Conservation (phyloP, 768 basidiomycete species). For the Sporobolomyces roseus region DNA sequence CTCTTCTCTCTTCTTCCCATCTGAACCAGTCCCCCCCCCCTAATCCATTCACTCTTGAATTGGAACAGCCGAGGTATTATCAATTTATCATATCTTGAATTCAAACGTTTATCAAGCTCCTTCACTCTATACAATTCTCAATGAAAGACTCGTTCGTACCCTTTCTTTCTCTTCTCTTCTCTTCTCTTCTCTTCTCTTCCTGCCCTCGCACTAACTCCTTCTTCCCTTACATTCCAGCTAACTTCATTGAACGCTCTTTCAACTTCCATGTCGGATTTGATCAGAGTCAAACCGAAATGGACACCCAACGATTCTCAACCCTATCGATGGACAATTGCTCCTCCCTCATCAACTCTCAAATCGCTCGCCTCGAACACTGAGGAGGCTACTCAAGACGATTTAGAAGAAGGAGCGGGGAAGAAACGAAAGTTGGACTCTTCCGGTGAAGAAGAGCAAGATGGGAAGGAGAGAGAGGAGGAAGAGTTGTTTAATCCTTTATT, state of each 20-base stretch:
- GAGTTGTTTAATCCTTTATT: slow-evolving; percentile 54
- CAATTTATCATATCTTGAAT: slow-evolving; percentile 82
- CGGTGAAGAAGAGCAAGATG: slow-evolving; percentile 23
- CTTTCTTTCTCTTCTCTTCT: too few species aligned
- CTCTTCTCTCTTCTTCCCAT: background rate
- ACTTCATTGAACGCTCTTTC: slow-evolving; percentile 54
- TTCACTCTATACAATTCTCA: slow-evolving; percentile 74
- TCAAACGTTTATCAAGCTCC: slow-evolving; percentile 85
- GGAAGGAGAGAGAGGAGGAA: slow-evolving; percentile 4
- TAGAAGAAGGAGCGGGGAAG: too few species aligned
- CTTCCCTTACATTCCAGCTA: slow-evolving; percentile 57
- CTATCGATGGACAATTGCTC: slow-evolving; percentile 82
- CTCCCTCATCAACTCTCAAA: slow-evolving; percentile 48
- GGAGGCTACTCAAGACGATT: too few species aligned
- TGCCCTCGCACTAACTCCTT: background rate
- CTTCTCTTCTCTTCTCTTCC: background rate
- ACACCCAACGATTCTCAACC: slow-evolving; percentile 74
- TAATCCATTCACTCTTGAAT: too few species aligned
- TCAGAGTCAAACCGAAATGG: slow-evolving; percentile 71
- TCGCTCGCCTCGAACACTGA: slow-evolving; percentile 48
- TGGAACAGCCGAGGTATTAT: slow-evolving; percentile 44
- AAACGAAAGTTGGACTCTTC: slow-evolving; percentile 37
- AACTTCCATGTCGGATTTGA: slow-evolving; percentile 69
- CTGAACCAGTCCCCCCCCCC: too few species aligned
- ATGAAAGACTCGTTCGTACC: slow-evolving; percentile 68